Conservation (phyloP, 352 stramenopile genomes). For the Poterioochromonas sp. region DNA sequence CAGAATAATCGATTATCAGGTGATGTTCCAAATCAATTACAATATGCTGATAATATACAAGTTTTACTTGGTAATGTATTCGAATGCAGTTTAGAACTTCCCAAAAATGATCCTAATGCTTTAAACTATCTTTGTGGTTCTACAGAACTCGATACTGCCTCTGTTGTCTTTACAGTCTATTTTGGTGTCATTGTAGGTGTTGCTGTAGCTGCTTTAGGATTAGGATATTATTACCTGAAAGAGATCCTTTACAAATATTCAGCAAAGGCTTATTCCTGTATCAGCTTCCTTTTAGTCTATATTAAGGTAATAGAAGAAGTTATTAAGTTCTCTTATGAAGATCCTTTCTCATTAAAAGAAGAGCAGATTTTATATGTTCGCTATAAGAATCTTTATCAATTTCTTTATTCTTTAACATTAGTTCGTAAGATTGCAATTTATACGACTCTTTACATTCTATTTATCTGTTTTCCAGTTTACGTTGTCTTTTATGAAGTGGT, state of each 20-base stretch:
- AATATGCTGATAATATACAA: not conserved
- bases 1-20: conserved; percentile 18
- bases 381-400: not conserved
- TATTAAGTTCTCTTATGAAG: not conserved
- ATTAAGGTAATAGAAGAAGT: not conserved
- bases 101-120: not conserved
- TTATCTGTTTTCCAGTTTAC: not conserved
- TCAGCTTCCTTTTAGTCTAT: too few species aligned
- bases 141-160: not conserved
- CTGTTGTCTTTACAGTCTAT: not conserved
- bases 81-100: not conserved
- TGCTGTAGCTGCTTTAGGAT: too few species aligned
- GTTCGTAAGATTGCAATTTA: not conserved
- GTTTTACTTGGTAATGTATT: conserved; percentile 20
- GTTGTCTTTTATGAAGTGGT: not conserved
- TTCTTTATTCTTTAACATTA: not conserved
- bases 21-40: not conserved
- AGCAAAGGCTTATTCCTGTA: not conserved
- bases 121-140: not conserved
- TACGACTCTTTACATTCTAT: not conserved
- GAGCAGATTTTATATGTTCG: too few species aligned
- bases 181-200: too few species aligned
- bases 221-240: too few species aligned
- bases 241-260: not conserved
- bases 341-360: too few species aligned